A percentile compares a stretch with the other conserved stretches of the same genome.
phyloP scores from a whole-genome alignment of 78 protist species.

The Tieghemostelium lacteum region DNA sequence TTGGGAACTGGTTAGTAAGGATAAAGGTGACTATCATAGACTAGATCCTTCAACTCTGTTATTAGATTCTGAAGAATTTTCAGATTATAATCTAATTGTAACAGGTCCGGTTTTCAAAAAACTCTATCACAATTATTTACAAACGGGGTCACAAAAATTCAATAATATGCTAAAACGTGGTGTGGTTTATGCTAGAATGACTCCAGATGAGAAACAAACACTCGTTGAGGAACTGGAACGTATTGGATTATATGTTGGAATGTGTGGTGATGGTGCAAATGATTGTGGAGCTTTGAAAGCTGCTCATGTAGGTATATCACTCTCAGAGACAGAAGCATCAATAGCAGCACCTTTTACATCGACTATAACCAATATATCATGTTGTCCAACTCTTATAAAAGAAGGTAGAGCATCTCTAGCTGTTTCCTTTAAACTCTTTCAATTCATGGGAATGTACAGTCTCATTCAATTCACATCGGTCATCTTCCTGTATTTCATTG shows the following conservation, averaged over 20 bases:
- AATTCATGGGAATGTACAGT: slow-evolving; percentile 97
- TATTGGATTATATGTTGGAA: slow-evolving; percentile 88
- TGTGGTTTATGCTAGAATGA: slow-evolving; percentile 87
- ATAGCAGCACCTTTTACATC: slow-evolving; percentile 99
- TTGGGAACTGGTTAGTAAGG: slow-evolving; percentile 28
- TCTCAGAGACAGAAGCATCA: slow-evolving; percentile 95
- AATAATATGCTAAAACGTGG: slow-evolving; percentile 34
- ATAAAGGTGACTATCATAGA: neutral
- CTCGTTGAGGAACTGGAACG: slow-evolving; percentile 77
- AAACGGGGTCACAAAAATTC: slow-evolving; percentile 3
- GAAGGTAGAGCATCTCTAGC: slow-evolving; percentile 97
- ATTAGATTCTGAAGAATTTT: neutral
- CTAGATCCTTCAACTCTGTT: slow-evolving; percentile 34
- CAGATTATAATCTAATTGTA: slow-evolving; percentile 25
- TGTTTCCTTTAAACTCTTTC: slow-evolving; percentile 96
- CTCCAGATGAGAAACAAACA: slow-evolving; percentile 91
- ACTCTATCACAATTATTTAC: slow-evolving; percentile 30
- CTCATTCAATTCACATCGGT: slow-evolving; percentile 92
- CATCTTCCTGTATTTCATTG: slow-evolving; percentile 72
- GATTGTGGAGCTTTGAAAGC: slow-evolving; percentile 99
- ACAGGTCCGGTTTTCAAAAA: slow-evolving; percentile 73
- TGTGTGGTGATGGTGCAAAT: slow-evolving; percentile 99
- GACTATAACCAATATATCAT: slow-evolving; percentile 68
- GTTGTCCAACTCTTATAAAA: slow-evolving; percentile 54
- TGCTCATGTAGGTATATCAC: slow-evolving; percentile 96